Base-by-base conservation (phyloP, 768 basidiomycete species). In the Agrocybe praecox region DNA sequence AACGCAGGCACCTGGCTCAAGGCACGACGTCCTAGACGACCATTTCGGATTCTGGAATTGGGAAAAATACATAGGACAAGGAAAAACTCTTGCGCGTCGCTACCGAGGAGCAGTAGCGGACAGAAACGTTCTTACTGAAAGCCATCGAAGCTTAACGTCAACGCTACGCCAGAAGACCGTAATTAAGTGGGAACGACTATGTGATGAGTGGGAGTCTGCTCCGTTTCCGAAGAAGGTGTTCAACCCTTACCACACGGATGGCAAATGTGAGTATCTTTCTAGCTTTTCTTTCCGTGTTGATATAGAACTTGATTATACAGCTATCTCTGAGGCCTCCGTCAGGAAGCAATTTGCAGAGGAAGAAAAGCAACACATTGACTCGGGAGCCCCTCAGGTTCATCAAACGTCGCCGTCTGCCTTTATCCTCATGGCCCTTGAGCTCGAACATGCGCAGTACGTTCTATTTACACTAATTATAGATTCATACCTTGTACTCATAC, bases 401-500 rank as follows among this genome's bases (percentile, higher is more conserved):
- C 15, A 17, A 17, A 52, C 51, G 17, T 26, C 21, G 2, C 21
- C 51, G 5, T 36, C 23, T 2, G 9, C n/a, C 8, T 57, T 57
- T 19, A 8, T 57, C 12, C 8, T 17, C 1, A 1, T 52, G 4
- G 56, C 50, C 0, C 22, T 56, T 11, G 55, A 56, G n/a, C 17
- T 56, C 6, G 55, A 56, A 14, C 49, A 51, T 1, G 34, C 29
- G 0, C 55, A 56, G 55, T 56, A 51, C 50, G 55, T 44, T 40
- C 8, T 9, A 19, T 22, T 6, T 19, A 2, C 48, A 54, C 6
- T 46, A 1, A 15, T 48, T 2, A 15, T 18, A 26, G 15, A n/a
- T n/a, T n/a, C n/a, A n/a, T 17, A 24, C 33, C 33, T 34, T 40
- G 12, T 40, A 64, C 57, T 46, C 49, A 57, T 8, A 45, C 60